Base-by-base conservation (phyloP, 306 rosid species). In the Castanea sativa region DNA sequence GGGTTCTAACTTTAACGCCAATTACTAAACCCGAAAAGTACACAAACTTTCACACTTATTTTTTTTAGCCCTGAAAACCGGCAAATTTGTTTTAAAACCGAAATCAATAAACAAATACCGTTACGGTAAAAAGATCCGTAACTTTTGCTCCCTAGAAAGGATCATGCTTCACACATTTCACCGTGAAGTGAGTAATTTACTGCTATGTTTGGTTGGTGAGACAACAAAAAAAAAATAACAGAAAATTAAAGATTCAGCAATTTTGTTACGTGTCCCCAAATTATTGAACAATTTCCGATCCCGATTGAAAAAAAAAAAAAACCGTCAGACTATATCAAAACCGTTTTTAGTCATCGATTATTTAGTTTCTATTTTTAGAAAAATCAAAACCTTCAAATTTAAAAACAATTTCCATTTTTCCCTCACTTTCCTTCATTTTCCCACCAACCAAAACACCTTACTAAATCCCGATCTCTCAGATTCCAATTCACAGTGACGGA, bases 401-500 rank as follows among this genome's bases (percentile, higher is more conserved):
- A 19, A 51, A 2, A 33, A 33, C 21, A 6, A 65, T 32, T 45
- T 29, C 32, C 35, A 55, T 55, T 33, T 33, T 71, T n/a, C 13
- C 12, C 52, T 59, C 57, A 13, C 5, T 63, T 41, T 53, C 55
- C 32, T 18, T 55, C 51, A 58, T n/a, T 83, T 74, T 19, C 76
- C 59, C 79, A 58, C 74, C 59, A 58, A 67, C 19, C 76, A 79
- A 79, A 76, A 71, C 38, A 70, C 27, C 41, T 5, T 58, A 71
- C 35, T 29, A 72, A 70, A 58, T 63, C 49, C 52, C 27, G 80
- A 77, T 73, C 86, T 51, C 74, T 10, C 27, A 38, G 55, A 83
- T 75, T 77, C 79, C 75, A 63, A 52, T 30, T 32, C 77, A 55
- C 16, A 61, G 38, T 15, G 52, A 6, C 11, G 13, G 0, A 55